Evolutionary conservation across 1,284 basidiomycete genomes (phyloP).

Genomic region (Melampsora abietis-canadensis): DNA sequence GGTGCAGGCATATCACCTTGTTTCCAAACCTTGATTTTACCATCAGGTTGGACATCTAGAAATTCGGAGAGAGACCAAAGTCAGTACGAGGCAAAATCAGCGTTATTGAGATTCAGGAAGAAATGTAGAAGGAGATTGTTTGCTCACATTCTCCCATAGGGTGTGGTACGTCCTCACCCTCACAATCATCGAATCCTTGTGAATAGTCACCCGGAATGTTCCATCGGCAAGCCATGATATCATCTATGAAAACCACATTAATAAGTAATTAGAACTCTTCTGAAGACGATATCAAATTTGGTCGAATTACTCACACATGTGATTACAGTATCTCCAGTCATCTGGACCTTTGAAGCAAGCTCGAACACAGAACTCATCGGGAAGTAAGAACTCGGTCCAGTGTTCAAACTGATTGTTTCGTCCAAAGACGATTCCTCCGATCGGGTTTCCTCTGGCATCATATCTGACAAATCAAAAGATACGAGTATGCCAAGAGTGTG

Average conservation of each 20-base stretch:
- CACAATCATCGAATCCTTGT: slow-evolving; percentile 32
- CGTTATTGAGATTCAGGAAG: not conserved
- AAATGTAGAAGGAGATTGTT: not conserved
- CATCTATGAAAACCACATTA: not conserved
- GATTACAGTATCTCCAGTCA: slow-evolving; percentile 42
- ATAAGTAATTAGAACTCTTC: not conserved
- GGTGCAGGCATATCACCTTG: not conserved
- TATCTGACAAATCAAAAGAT: not conserved
- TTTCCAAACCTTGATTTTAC: not conserved
- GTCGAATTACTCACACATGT: slow-evolving; percentile 11
- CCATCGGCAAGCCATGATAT: slow-evolving; percentile 40
- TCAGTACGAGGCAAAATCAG: not conserved
- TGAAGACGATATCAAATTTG: not conserved
- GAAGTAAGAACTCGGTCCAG: slow-evolving; percentile 38
- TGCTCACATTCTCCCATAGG: slow-evolving; percentile 41
- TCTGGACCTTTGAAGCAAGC: slow-evolving; percentile 37
- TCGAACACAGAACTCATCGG: slow-evolving; percentile 30
- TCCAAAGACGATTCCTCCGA: slow-evolving; percentile 30
- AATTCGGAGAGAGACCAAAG: not conserved
- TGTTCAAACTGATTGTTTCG: slow-evolving; percentile 33
- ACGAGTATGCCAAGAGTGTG: too few species aligned
- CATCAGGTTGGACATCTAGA: not conserved
- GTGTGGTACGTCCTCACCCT: slow-evolving; percentile 30
- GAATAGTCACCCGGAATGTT: slow-evolving; percentile 34
- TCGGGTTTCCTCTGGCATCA: not conserved